Evolutionary conservation across 2,329 filamentous ascomycete species (phyloP).

Genomic region (Monosporascus sp.): DNA sequence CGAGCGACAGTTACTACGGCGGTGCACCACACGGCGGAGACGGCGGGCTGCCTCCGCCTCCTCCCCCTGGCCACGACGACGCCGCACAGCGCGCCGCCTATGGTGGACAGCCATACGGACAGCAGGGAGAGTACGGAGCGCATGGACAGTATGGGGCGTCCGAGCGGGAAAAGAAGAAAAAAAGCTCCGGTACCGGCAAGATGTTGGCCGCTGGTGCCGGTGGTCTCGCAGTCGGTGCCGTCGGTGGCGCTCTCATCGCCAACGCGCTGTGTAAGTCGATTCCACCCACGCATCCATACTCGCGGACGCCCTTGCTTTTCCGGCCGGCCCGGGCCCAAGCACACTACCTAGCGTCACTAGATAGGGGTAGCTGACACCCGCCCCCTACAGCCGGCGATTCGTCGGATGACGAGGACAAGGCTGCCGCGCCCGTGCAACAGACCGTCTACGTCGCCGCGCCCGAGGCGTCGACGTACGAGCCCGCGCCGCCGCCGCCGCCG

Average conservation of each 20-base stretch:
- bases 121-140: conserved; percentile 3
- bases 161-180: conserved; percentile 25
- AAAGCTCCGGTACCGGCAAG: conserved; percentile 40
- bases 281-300: neutral
- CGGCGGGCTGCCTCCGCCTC: conserved; percentile 4
- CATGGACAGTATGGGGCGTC: neutral
- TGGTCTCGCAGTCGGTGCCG: conserved; percentile 48
- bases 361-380: neutral
- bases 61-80: conserved; percentile 1
- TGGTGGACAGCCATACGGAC: conserved; percentile 4
- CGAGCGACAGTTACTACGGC: conserved; percentile 4
- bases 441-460: conserved; percentile 5
- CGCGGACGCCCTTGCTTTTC: neutral
- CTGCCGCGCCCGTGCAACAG: conserved; percentile 2
- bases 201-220: conserved; percentile 49
- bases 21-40: neutral
- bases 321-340: neutral
- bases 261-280: conserved; percentile 46
- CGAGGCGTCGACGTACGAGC: conserved; percentile 1
- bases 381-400: conserved; percentile 11
- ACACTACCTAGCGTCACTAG: neutral
- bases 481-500: neutral
- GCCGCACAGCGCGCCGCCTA: conserved; percentile 8
- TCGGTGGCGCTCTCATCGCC: conserved; percentile 51
- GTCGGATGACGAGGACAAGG: conserved; percentile 10